Evolutionary conservation across 192 early-diverging fungal species (phyloP).

Genomic region (Fimicolochytrium jonesii): DNA sequence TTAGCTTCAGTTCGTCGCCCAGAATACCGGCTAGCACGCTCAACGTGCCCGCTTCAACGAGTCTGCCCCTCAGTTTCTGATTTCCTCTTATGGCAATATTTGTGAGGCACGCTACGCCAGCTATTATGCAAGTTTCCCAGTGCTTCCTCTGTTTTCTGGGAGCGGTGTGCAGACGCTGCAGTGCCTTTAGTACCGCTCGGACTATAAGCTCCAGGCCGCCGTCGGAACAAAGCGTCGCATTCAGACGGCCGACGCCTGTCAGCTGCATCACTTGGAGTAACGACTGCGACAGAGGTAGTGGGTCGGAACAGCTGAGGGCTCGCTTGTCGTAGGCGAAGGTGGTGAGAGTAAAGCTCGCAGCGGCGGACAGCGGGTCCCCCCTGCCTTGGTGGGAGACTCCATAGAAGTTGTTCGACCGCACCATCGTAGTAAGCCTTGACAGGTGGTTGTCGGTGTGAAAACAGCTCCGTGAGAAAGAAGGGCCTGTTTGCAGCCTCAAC

Average conservation of each 20-base stretch:
- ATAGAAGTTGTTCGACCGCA: slow-evolving; percentile 19
- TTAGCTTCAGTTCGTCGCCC: too few species aligned
- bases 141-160: background rate
- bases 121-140: slow-evolving; percentile 7
- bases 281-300: slow-evolving; percentile 80
- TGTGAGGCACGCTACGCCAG: slow-evolving; percentile 59
- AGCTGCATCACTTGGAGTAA: slow-evolving; percentile 85
- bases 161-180: background rate
- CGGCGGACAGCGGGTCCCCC: background rate
- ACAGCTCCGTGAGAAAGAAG: too few species aligned
- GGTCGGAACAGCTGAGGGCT: slow-evolving; percentile 89
- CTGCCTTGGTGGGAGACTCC: background rate
- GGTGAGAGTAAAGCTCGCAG: slow-evolving; percentile 23
- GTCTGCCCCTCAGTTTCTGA: slow-evolving; percentile 68
- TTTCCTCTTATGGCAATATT: slow-evolving; percentile 85
- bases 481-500: too few species aligned
- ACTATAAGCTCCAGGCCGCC: slow-evolving; percentile 87
- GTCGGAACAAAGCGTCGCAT: slow-evolving; percentile 76
- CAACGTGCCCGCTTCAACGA: slow-evolving; percentile 83
- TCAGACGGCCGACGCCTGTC: slow-evolving; percentile 75
- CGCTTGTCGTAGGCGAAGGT: slow-evolving; percentile 77
- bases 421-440: too few species aligned
- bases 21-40: slow-evolving; percentile 79
- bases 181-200: slow-evolving; percentile 51
- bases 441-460: too few species aligned